phyloP scores from a whole-genome alignment of 169 alveolate genomes.

The Plasmodium coatneyi region DNA sequence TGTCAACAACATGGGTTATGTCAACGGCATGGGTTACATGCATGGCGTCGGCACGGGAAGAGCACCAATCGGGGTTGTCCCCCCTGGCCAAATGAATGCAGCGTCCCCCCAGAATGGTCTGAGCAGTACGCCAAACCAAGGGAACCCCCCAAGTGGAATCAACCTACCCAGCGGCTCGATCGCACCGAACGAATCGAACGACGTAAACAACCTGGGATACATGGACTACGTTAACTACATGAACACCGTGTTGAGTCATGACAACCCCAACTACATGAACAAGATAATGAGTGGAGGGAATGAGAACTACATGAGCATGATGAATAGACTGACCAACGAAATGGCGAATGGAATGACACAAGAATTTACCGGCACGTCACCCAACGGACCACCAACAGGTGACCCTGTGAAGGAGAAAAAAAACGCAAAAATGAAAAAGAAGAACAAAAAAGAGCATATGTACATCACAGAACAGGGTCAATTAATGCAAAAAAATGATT shows the following conservation, averaged over 20 bases:
- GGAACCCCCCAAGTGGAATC: neutral
- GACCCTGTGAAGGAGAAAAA: neutral
- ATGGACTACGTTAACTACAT: slow-evolving; percentile 2
- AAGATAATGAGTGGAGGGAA: neutral
- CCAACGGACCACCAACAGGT: neutral
- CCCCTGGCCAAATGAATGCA: neutral
- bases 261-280: neutral
- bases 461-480: neutral
- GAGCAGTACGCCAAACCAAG: neutral
- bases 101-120: neutral
- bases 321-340: neutral
- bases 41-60: neutral
- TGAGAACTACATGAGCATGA: neutral
- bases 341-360: slow-evolving; percentile 6
- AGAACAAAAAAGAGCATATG: neutral
- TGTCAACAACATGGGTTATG: neutral
- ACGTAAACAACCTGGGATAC: neutral
- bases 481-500: neutral
- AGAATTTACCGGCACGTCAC: neutral
- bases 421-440: neutral
- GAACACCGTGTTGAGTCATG: neutral
- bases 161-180: neutral
- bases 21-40: neutral
- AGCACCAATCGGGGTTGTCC: neutral
- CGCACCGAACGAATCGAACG: neutral